Base-by-base conservation (phyloP, 495 filamentous ascomycete species). In the Apiosordaria backusii region DNA sequence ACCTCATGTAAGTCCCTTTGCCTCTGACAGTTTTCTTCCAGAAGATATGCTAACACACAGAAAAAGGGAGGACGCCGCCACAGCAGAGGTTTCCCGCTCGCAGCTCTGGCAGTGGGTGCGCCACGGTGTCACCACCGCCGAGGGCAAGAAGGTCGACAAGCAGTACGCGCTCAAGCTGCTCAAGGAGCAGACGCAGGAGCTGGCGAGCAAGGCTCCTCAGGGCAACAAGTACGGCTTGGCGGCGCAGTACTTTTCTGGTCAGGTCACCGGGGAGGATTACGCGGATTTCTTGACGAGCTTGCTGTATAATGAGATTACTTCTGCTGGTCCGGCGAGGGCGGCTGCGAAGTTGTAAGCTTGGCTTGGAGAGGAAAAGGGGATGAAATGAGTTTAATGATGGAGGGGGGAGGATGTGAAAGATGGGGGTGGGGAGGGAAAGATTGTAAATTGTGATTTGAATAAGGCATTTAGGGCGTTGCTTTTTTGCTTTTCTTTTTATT, bases 241-340 rank as follows among this genome's bases (percentile, higher is more conserved):
- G 3, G 91, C 92, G 1, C 88, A 93, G 75, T 98, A 98, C 80
- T 98, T 98, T 71, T 86, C 90, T 16, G 82, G 85, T 52, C 95
- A 99, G 86, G 89, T 98, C 22, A 98, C 93, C 5, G 95, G 95
- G 25, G 96, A 99, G 82, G 92, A 97, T 68, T 97, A 97, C 79
- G 92, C 93, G 5, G 96, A 99, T 76, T 99, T 99, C 82, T 79
- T 99, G 84, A 99, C 95, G 5, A 85, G 86, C 35, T 77, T 99
- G 74, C 81, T 99, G 57, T 99, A 99, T 74, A 92, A 97, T 62
- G 95, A 98, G 86, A 98, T 99, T 73, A 96, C 92, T 15, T 88
- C 87, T 57, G 85, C 92, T 54, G 92, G 92, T 7, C 79, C 80
- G 79, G 75, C 91, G 76, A 75, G 66, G 57, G 83, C 87, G 54